Conservation (phyloP, 2,329 filamentous ascomycete species). For the Aspergillus terreus region DNA sequence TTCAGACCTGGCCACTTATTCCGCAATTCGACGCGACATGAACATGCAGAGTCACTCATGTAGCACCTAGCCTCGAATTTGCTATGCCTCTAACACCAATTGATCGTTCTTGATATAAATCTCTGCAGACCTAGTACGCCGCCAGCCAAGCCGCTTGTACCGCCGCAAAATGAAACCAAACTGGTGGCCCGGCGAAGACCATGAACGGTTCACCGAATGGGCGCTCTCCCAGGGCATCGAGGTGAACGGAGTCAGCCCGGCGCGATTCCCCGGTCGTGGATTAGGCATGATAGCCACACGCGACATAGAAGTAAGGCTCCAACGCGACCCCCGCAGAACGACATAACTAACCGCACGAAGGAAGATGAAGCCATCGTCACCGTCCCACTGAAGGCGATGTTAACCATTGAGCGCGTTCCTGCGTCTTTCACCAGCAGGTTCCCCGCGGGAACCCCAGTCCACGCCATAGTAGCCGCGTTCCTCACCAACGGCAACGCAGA, state of each 20-base stretch:
- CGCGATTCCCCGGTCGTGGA: slow-evolving; percentile 66
- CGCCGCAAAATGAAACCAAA: slow-evolving; percentile 20
- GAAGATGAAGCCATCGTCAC: slow-evolving; percentile 59
- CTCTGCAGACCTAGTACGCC: neutral
- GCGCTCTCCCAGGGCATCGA: slow-evolving; percentile 61
- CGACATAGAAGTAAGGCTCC: slow-evolving; percentile 55
- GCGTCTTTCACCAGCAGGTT: slow-evolving; percentile 51
- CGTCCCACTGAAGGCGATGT: slow-evolving; percentile 61
- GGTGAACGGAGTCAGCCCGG: slow-evolving; percentile 64
- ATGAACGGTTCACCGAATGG: slow-evolving; percentile 64
- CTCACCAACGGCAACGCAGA: slow-evolving; percentile 54
- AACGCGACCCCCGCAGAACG: neutral
- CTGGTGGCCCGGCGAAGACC: slow-evolving; percentile 33
- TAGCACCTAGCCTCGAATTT: too few relatives aligned
- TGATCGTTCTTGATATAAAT: neutral
- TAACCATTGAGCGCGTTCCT: slow-evolving; percentile 61
- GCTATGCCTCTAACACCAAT: too few relatives aligned
- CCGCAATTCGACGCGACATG: too few relatives aligned
- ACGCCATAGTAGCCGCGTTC: slow-evolving; percentile 69
- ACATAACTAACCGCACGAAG: slow-evolving; percentile 31
- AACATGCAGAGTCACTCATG: too few relatives aligned
- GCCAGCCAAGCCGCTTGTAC: too few relatives aligned
- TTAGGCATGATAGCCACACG: slow-evolving; percentile 72
- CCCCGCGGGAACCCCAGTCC: slow-evolving; percentile 56
- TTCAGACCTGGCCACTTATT: too few relatives aligned